phyloP scores from a whole-genome alignment of 2,329 filamentous ascomycete species.

The Trichoderma sp. region DNA sequence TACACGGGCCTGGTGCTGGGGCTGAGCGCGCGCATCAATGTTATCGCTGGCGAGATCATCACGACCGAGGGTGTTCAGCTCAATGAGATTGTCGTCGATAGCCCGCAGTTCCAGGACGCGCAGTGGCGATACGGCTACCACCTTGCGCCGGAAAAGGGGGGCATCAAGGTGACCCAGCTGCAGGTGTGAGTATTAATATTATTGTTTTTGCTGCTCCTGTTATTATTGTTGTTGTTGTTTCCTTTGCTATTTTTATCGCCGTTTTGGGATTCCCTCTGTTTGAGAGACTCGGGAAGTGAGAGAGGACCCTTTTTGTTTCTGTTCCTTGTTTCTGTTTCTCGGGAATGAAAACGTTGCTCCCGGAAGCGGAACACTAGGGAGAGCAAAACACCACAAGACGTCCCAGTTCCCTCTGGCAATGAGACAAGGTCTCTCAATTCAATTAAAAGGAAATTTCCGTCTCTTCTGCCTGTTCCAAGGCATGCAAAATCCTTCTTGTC shows the following conservation, averaged over 20 bases:
- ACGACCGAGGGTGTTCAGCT: slow-evolving; percentile 57
- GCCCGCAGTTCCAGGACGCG: slow-evolving; percentile 85
- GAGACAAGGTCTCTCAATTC: slow-evolving; percentile 11
- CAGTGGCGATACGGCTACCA: slow-evolving; percentile 85
- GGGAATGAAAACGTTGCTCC: neutral
- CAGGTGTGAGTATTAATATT: slow-evolving; percentile 60
- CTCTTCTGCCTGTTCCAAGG: neutral
- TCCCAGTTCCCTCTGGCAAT: neutral
- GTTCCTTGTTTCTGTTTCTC: neutral
- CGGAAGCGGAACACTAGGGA: neutral
- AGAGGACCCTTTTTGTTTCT: neutral
- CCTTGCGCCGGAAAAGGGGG: slow-evolving; percentile 66
- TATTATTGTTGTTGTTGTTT: neutral
- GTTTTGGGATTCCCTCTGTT: neutral
- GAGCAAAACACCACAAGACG: neutral
- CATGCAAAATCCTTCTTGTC: neutral
- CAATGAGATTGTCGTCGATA: slow-evolving; percentile 77
- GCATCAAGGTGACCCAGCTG: slow-evolving; percentile 76
- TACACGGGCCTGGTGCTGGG: slow-evolving; percentile 76
- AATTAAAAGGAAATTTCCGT: neutral
- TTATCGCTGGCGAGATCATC: slow-evolving; percentile 55
- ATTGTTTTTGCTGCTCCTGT: neutral
- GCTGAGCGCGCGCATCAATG: slow-evolving; percentile 65
- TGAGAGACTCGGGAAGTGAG: neutral
- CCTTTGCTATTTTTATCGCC: neutral